A percentile compares a stretch with the other conserved stretches of the same genome.
Conservation (phyloP, 495 filamentous ascomycete genomes). For the Aspergillus leporis region DNA sequence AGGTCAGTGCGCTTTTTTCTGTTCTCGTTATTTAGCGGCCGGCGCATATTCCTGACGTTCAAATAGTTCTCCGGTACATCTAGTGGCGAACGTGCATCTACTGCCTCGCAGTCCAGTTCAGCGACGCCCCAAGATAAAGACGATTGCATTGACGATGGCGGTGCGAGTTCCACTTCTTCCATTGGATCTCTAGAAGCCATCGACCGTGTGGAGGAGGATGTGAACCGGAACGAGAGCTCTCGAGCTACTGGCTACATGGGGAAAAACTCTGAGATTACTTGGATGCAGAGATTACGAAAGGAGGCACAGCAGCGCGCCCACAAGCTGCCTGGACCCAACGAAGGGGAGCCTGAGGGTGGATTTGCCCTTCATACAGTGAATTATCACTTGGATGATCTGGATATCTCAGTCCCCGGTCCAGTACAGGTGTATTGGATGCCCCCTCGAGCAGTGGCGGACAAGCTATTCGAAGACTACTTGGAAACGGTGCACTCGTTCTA, state of each 20-base stretch:
- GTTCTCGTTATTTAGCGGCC: not conserved
- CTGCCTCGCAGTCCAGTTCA: conserved; percentile 33
- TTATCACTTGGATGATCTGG: conserved; percentile 62
- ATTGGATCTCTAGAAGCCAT: conserved; percentile 62
- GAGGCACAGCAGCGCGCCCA: conserved; percentile 37
- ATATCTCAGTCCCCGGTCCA: conserved; percentile 46
- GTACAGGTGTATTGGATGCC: conserved; percentile 58
- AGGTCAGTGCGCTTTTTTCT: conserved; percentile 28
- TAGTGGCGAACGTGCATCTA: conserved; percentile 28
- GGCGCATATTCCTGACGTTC: not conserved
- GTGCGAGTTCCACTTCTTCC: conserved; percentile 45
- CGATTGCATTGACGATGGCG: conserved; percentile 27
- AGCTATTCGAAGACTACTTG: conserved; percentile 58
- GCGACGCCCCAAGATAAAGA: conserved; percentile 37
- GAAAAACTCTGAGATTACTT: conserved; percentile 64
- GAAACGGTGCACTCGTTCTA: conserved; percentile 59
- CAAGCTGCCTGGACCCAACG: conserved; percentile 34
- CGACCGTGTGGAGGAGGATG: conserved; percentile 62
- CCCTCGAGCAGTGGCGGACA: conserved; percentile 51
- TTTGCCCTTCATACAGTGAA: conserved; percentile 45
- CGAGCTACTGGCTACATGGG: conserved; percentile 63
- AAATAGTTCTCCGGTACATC: conserved; percentile 17
- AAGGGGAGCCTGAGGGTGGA: conserved; percentile 30
- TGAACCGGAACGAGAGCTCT: conserved; percentile 51
- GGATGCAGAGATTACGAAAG: conserved; percentile 55